These are phyloP conservation scores for Cucumis melo DNA, from an alignment of 306 rosid genomes.

Conservation along the genomic window DNA sequence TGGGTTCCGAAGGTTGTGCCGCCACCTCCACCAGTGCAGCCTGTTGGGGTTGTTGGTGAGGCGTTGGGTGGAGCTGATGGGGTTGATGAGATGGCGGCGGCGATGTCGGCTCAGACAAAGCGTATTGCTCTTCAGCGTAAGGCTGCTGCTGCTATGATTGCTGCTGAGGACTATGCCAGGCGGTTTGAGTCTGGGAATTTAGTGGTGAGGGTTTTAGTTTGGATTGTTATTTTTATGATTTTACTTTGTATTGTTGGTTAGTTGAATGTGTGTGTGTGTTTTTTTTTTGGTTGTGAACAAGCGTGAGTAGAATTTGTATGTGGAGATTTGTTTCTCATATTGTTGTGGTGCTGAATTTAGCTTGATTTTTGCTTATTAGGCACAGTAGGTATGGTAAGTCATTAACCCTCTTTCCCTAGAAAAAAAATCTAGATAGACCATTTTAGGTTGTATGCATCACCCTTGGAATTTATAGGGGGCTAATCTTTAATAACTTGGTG, in stretches of 20 bases:
- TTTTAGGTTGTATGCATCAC: neutral
- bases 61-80: conserved; percentile 16
- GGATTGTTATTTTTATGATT: neutral
- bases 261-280: neutral
- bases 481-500: neutral
- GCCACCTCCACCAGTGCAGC: conserved; percentile 41
- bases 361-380: neutral
- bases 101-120: conserved; percentile 70
- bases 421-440: neutral
- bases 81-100: conserved; percentile 42
- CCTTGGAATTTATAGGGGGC: neutral
- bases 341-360: neutral
- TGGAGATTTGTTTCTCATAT: neutral
- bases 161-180: conserved; percentile 87
- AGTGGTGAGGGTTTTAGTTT: conserved; percentile 24
- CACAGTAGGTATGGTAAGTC: neutral
- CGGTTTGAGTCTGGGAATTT: conserved; percentile 69
- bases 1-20: conserved; percentile 63
- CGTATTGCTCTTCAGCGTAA: conserved; percentile 66
- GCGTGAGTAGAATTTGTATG: neutral
- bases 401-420: neutral
- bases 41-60: conserved; percentile 14
- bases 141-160: conserved; percentile 95
- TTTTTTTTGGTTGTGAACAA: neutral
- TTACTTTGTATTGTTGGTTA: neutral